Evolutionary conservation across 2,329 filamentous ascomycete genomes (phyloP).

Genomic region (Penicillium brevicompactum): DNA sequence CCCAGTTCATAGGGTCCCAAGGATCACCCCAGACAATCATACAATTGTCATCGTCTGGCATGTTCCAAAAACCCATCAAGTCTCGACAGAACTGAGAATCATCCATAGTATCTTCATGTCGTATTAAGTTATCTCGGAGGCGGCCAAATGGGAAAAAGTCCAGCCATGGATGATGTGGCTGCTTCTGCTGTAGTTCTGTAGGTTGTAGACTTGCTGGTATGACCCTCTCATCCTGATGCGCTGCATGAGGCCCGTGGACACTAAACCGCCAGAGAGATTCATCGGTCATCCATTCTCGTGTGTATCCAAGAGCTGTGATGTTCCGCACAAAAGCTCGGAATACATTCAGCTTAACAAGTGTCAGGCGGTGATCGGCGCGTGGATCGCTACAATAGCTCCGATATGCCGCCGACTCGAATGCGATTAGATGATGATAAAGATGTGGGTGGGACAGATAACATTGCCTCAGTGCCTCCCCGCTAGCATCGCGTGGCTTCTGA

Average conservation of each 20-base stretch:
- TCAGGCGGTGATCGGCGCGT: not conserved
- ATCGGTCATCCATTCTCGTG: not conserved
- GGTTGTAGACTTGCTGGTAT: not conserved
- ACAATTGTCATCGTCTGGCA: not conserved
- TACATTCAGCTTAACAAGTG: not conserved
- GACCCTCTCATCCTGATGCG: not conserved
- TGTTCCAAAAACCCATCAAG: slow-evolving; percentile 1
- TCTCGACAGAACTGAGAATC: not conserved
- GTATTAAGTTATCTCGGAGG: slow-evolving; percentile 4
- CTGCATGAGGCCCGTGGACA: not conserved
- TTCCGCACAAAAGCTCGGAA: slow-evolving; percentile 1
- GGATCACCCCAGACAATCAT: slow-evolving; percentile 50
- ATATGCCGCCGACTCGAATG: not conserved
- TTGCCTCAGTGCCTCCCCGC: too few species aligned
- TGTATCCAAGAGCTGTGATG: not conserved
- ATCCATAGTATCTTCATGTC: slow-evolving; percentile 1
- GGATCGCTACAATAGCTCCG: not conserved
- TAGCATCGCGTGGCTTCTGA: too few species aligned
- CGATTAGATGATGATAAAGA: too few species aligned
- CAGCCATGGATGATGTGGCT: slow-evolving; percentile 9
- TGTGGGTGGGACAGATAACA: too few species aligned
- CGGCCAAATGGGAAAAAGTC: slow-evolving; percentile 10
- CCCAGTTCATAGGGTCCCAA: slow-evolving; percentile 45
- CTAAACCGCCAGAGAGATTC: not conserved
- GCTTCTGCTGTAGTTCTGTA: not conserved